Conservation (phyloP, 164 flowering plant genomes). For the Santalum album region DNA sequence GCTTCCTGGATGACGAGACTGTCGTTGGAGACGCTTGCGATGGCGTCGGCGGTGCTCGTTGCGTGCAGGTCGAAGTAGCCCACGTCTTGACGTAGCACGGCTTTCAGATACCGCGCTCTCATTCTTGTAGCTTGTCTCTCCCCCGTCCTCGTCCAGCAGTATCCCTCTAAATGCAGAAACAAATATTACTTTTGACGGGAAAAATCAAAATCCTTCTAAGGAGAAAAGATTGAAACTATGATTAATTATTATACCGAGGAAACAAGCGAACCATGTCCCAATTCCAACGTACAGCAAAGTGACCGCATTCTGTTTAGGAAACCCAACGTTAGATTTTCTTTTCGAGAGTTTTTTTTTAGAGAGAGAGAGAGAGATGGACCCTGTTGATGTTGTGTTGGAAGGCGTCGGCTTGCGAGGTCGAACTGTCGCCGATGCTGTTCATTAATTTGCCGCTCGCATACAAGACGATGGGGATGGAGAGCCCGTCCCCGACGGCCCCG, state of each 20-base stretch:
- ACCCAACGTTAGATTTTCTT: neutral
- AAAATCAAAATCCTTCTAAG: no score
- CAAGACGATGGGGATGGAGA: no score
- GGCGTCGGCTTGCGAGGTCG: no score
- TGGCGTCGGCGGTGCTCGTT: conserved; percentile 66
- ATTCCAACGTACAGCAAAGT: conserved; percentile 33
- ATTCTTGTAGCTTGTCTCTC: conserved; percentile 72
- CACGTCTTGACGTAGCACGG: conserved; percentile 78
- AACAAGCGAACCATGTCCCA: conserved; percentile 33
- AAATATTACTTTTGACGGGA: no score
- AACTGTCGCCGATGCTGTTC: no score
- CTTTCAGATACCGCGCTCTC: conserved; percentile 65
- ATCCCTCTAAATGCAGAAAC: no score
- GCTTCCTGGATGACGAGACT: conserved; percentile 77
- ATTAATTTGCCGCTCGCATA: no score
- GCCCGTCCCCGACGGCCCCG: no score
- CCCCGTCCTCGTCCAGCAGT: conserved; percentile 88
- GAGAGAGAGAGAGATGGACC: neutral
- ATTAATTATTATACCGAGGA: conserved; percentile 24
- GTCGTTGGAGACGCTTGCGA: conserved; percentile 68
- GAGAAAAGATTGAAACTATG: neutral
- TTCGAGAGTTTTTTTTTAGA: neutral
- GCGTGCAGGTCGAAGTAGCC: conserved; percentile 77
- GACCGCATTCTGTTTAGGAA: conserved; percentile 36
- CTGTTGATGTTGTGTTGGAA: no score